Evolutionary conservation across 208 protist species (phyloP).

Genomic region (Trypanosoma caninum): DNA sequence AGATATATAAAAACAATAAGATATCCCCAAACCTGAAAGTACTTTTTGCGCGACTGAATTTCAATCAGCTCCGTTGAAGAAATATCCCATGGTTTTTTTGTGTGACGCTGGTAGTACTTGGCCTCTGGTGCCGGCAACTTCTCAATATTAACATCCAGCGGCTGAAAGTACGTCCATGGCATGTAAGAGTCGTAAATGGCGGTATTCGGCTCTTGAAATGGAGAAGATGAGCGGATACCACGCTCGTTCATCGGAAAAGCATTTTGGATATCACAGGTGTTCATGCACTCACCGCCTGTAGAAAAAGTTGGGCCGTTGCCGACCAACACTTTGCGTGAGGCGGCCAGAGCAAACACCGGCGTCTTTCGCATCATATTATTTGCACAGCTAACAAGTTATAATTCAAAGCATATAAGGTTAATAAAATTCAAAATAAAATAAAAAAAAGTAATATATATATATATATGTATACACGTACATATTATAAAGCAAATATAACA

Average conservation of each 20-base stretch:
- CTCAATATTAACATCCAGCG: slow-evolving; percentile 81
- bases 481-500: background rate
- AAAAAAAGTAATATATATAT: background rate
- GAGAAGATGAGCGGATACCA: slow-evolving; percentile 84
- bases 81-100: slow-evolving; percentile 87
- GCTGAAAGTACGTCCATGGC: slow-evolving; percentile 91
- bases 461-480: background rate
- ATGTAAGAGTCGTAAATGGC: slow-evolving; percentile 89
- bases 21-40: slow-evolving; percentile 78
- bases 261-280: slow-evolving; percentile 79
- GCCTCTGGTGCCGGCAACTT: slow-evolving; percentile 81
- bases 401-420: background rate
- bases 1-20: slow-evolving; percentile 60
- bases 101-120: slow-evolving; percentile 89
- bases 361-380: slow-evolving; percentile 77
- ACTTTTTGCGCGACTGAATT: slow-evolving; percentile 87
- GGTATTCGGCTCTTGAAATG: slow-evolving; percentile 88
- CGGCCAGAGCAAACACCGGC: slow-evolving; percentile 52
- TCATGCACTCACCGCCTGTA: slow-evolving; percentile 84
- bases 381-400: slow-evolving; percentile 4
- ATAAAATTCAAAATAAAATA: slow-evolving; percentile 13
- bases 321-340: slow-evolving; percentile 69
- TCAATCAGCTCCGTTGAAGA: slow-evolving; percentile 85
- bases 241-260: slow-evolving; percentile 80
- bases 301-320: slow-evolving; percentile 87